Evolutionary conservation across 2,329 filamentous ascomycete species (phyloP).

Genomic region (Diaporthe sp.): DNA sequence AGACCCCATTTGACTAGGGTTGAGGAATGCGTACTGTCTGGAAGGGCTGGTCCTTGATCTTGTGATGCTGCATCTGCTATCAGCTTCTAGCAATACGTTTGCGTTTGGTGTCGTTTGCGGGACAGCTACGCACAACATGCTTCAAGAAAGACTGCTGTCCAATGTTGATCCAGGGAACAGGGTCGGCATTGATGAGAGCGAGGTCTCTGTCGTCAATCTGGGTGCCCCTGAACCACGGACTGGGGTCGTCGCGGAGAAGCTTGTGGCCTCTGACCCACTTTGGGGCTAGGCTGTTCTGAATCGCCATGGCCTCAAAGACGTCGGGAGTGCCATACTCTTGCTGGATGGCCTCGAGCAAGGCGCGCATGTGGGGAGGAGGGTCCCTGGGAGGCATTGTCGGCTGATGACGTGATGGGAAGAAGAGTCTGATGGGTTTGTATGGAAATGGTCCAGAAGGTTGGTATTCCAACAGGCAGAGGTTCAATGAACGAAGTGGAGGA

Average conservation of each 20-base stretch:
- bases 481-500: background rate
- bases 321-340: background rate
- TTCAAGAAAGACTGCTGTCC: slow-evolving; percentile 12
- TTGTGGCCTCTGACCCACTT: background rate
- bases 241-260: background rate
- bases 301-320: background rate
- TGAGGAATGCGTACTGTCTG: background rate
- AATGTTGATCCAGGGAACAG: slow-evolving; percentile 14
- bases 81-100: background rate
- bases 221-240: slow-evolving; percentile 12
- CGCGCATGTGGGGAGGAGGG: background rate
- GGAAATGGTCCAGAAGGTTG: background rate
- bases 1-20: rapidly evolving
- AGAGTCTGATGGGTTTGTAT: background rate
- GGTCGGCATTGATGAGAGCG: slow-evolving; percentile 15
- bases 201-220: slow-evolving; percentile 29
- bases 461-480: background rate
- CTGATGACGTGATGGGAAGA: background rate
- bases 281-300: background rate
- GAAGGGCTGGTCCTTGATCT: slow-evolving; percentile 6
- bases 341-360: background rate
- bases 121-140: background rate
- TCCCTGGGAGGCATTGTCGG: background rate
- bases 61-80: slow-evolving; percentile 7
- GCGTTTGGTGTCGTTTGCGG: rapidly evolving